A percentile compares a stretch with the other conserved stretches of the same genome.
phyloP scores from a whole-genome alignment of 768 basidiomycete genomes.

The Hemileccinum impolitum region DNA sequence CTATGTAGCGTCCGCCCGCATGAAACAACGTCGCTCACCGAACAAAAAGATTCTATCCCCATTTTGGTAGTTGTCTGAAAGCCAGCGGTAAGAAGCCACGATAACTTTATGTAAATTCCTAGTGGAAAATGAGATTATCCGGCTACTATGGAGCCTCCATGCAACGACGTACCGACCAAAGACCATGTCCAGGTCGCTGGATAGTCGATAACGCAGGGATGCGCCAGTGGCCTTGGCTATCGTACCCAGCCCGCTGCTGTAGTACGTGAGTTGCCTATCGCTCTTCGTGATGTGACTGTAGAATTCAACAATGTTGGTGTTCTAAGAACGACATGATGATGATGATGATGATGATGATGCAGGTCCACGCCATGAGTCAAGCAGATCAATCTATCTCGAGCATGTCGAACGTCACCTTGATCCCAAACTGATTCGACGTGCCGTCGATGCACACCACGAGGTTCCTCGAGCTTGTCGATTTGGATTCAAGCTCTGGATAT shows the following conservation, averaged over 20 bases:
- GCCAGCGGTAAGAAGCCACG: constrained; percentile 39
- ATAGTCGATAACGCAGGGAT: constrained; percentile 19
- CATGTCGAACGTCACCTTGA: constrained; percentile 20
- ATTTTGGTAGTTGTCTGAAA: constrained; percentile 35
- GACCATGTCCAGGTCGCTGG: constrained; percentile 32
- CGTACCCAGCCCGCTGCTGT: constrained; percentile 40
- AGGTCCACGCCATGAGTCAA: too few species aligned
- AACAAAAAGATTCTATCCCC: constrained; percentile 43
- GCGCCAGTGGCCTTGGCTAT: constrained; percentile 24
- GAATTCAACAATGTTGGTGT: constrained; percentile 41
- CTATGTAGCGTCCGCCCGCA: too few species aligned
- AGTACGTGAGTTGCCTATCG: constrained; percentile 36
- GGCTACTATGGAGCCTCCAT: neutral
- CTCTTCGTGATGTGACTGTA: constrained; percentile 36
- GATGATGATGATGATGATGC: too few species aligned
- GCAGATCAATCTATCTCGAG: too few species aligned
- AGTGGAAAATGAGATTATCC: neutral
- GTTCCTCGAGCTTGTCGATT: constrained; percentile 10
- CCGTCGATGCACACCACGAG: constrained; percentile 39
- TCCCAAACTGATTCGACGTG: constrained; percentile 38
- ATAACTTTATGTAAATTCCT: constrained; percentile 38
- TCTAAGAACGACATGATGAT: constrained; percentile 21
- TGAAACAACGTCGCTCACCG: constrained; percentile 23
- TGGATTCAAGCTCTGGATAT: constrained; percentile 2
- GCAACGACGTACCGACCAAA: constrained; percentile 33